A percentile compares a stretch with the other conserved stretches of the same genome.
phyloP scores from a whole-genome alignment of 176 grass and related monocot genomes.

The Musa schizocarpa region DNA sequence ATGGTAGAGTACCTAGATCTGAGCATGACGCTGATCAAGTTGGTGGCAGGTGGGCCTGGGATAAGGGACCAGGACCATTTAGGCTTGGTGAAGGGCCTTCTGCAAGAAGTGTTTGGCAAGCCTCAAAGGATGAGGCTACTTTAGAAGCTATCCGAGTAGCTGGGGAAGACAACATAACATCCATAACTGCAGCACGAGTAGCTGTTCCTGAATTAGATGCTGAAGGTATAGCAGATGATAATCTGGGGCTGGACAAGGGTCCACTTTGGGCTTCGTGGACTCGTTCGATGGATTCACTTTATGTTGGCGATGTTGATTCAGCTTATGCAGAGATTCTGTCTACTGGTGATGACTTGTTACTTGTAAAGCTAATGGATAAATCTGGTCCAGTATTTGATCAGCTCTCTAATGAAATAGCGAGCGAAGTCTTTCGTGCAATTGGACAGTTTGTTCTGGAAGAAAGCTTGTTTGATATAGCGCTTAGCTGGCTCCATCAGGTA shows the following conservation, averaged over 20 bases:
- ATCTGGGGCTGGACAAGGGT: constrained; percentile 49
- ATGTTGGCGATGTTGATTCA: constrained; percentile 66
- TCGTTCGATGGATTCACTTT: constrained; percentile 71
- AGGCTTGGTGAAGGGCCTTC: constrained; percentile 92
- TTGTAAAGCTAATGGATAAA: constrained; percentile 97
- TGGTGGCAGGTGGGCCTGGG: constrained; percentile 44
- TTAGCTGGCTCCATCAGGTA: constrained; percentile 95
- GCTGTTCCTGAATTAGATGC: constrained; percentile 53
- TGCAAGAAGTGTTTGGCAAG: constrained; percentile 95
- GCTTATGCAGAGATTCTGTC: constrained; percentile 82
- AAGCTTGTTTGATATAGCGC: constrained; percentile 75
- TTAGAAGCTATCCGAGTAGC: constrained; percentile 90
- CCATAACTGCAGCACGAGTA: constrained; percentile 37
- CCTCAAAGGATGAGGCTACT: constrained; percentile 92
- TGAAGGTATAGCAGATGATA: constrained; percentile 57
- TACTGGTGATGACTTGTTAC: constrained; percentile 60
- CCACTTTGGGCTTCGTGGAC: constrained; percentile 83
- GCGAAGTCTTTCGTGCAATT: constrained; percentile 71
- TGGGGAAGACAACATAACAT: constrained; percentile 78
- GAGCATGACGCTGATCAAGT: constrained; percentile 36
- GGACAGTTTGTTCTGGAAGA: constrained; percentile 88
- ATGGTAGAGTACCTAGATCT: constrained; percentile 35
- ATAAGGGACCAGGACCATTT: constrained; percentile 69
- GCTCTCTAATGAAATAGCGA: constrained; percentile 66
- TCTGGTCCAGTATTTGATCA: constrained; percentile 83